Evolutionary conservation across 495 filamentous ascomycete genomes (phyloP), one percentile per base, ranked within the genome.

Genomic region (Extremus antarcticus): DNA sequence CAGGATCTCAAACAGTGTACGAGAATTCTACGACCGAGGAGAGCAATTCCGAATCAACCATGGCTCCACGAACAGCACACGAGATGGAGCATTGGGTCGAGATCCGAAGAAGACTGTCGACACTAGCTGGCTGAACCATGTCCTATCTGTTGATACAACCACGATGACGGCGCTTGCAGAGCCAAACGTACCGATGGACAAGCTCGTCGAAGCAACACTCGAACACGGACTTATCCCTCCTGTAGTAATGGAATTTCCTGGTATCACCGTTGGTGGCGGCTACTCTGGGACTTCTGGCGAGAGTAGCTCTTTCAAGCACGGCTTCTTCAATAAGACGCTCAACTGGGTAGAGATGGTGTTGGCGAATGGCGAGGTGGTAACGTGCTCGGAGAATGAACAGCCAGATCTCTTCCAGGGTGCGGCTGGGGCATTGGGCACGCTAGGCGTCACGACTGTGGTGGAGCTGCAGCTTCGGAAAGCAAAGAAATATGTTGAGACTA

Each of bases 171-270:
- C 74, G 4, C 65, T 81, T 25, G 80, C 84, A 4, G 80, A 85
- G 63, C 80, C 81, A 1, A 85, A 83, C 64, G 81, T 83, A 9
- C 74, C 81, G 20, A 83, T 85, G 81, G 81, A 84, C 62, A 65
- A 66, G 0, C 66, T 84, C 4, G 78, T 82, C 15, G 73, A 77
- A 29, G 65, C 62, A 25, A 83, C 81, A 8, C 57, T 83, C 20
- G 56, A 66, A 25, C 66, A 80, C 59, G 74, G 74, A 7, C 69
- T 83, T 0, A 67, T 83, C 1, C 80, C 78, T 0, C 76, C 73
- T 1, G 72, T 82, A 0, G 76, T 82, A 2, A 80, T 79, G 76
- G 78, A 80, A 50, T 82, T 81, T 53, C 77, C 76, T 4, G 76
- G 78, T 3, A 80, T 80, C 54, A 80, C 77, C 7, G 76, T 74